These are phyloP conservation scores for Fusarium albidum DNA, from an alignment of 2,329 filamentous ascomycete genomes.

Conservation along the genomic window DNA sequence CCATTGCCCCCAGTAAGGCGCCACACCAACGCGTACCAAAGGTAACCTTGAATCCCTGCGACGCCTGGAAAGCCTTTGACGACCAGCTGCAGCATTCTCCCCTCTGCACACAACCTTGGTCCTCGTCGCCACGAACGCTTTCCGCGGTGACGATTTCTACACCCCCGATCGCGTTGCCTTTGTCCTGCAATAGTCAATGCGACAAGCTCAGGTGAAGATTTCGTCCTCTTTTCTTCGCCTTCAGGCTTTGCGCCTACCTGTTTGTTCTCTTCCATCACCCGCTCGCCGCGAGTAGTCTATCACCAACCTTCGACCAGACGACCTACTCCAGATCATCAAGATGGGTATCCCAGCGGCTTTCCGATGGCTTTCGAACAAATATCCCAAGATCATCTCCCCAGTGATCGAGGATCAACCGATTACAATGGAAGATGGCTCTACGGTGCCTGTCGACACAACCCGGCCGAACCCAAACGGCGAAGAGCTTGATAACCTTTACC, in stretches of 20 bases:
- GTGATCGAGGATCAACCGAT: slow-evolving; percentile 87
- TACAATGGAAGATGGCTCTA: slow-evolving; percentile 80
- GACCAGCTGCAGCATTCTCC: neutral
- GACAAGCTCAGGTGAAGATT: neutral
- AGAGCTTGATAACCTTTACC: slow-evolving; percentile 96
- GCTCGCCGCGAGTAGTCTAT: slow-evolving; percentile 16
- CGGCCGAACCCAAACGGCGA: slow-evolving; percentile 94
- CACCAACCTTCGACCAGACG: slow-evolving; percentile 5
- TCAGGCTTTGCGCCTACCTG: slow-evolving; percentile 11
- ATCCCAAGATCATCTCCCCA: slow-evolving; percentile 94
- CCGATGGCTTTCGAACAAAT: slow-evolving; percentile 95
- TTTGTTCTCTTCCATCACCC: neutral
- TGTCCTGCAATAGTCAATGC: slow-evolving; percentile 5
- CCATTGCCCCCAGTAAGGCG: neutral
- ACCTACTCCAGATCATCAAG: slow-evolving; percentile 35
- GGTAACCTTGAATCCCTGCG: neutral
- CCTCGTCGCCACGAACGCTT: slow-evolving; percentile 3
- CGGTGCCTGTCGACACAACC: slow-evolving; percentile 85
- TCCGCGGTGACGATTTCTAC: neutral
- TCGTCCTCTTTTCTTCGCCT: neutral
- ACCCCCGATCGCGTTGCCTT: neutral
- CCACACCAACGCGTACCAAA: neutral
- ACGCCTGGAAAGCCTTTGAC: slow-evolving; percentile 1
- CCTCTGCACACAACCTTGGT: slow-evolving; percentile 9
- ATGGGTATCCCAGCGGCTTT: slow-evolving; percentile 98